phyloP scores from a whole-genome alignment of 352 stramenopile species.

The Phytophthora crassamura region DNA sequence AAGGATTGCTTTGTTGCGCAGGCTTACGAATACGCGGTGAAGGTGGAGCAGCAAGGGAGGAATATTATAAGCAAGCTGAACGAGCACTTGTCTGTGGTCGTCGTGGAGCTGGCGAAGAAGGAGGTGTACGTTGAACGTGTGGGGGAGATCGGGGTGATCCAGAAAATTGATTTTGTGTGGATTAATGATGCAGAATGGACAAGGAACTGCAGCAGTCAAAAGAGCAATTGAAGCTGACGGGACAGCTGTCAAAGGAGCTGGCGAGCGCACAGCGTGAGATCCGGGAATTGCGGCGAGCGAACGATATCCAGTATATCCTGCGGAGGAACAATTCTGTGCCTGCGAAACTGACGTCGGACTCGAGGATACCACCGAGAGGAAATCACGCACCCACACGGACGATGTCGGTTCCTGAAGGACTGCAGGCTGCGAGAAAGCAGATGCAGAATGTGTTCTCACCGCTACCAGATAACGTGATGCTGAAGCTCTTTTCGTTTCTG shows the following conservation, averaged over 20 bases:
- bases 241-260: conserved; percentile 71
- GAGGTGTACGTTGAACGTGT: conserved; percentile 43
- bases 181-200: conserved; percentile 50
- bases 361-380: conserved; percentile 17
- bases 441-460: conserved; percentile 37
- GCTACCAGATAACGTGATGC: conserved; percentile 63
- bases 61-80: conserved; percentile 50
- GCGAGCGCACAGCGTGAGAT: conserved; percentile 77
- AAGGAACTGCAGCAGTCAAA: conserved; percentile 62
- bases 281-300: conserved; percentile 68
- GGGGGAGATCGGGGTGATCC: neutral
- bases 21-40: conserved; percentile 59
- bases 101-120: conserved; percentile 72
- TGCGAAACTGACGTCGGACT: conserved; percentile 16
- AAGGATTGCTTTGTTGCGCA: conserved; percentile 19
- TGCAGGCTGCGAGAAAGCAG: conserved; percentile 1
- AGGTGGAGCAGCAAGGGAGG: conserved; percentile 61
- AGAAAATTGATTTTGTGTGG: neutral
- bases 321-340: conserved; percentile 38
- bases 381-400: conserved; percentile 1
- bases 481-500: conserved; percentile 72
- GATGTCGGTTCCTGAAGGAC: conserved; percentile 9
- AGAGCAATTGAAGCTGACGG: conserved; percentile 60
- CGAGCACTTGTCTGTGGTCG: conserved; percentile 57
- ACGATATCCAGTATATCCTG: conserved; percentile 75